Conservation (phyloP, 2,329 filamentous ascomycete genomes). For the Fusarium nygamai region DNA sequence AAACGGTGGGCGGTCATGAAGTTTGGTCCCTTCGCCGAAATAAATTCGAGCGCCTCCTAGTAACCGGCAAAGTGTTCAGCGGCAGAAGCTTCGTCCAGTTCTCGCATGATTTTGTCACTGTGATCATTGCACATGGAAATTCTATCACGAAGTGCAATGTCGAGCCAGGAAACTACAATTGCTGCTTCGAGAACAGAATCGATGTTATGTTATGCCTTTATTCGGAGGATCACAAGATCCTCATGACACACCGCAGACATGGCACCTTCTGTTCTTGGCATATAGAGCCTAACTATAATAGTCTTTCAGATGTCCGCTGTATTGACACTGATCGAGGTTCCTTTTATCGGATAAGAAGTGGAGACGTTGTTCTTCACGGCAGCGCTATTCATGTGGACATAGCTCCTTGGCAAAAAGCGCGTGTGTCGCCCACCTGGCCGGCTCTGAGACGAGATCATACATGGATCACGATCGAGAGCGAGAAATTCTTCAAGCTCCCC, state of each 20-base stretch:
- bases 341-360: fast-evolving
- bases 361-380: fast-evolving
- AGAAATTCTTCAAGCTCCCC: neutral
- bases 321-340: fast-evolving
- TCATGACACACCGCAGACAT: fast-evolving
- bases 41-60: fast-evolving
- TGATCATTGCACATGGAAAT: fast-evolving
- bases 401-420: too few relatives aligned
- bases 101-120: neutral
- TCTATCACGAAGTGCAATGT: neutral
- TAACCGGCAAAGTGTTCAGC: fast-evolving
- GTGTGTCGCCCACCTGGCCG: too few relatives aligned
- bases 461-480: neutral
- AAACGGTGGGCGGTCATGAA: fast-evolving
- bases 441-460: too few relatives aligned
- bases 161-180: fast-evolving
- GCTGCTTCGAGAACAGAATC: neutral
- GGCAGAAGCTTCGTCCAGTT: neutral
- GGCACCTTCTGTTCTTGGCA: fast-evolving
- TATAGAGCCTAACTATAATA: neutral
- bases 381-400: neutral
- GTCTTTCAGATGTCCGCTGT: fast-evolving
- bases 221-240: neutral
- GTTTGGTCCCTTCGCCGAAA: neutral
- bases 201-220: neutral